Base-by-base conservation (phyloP, 306 rosid genomes). In the Aeschynomene evenia region DNA sequence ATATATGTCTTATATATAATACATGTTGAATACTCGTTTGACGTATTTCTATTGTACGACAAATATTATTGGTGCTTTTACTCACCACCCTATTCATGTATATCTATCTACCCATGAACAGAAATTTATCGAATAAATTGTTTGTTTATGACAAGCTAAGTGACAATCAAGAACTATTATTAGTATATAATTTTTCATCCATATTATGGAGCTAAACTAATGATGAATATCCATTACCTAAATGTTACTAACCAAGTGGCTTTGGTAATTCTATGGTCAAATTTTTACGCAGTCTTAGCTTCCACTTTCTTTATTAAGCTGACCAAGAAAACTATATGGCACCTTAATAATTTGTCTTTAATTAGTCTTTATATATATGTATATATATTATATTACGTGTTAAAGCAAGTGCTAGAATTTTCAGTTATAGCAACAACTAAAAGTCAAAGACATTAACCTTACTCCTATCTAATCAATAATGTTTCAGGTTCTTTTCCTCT, bases 321-420 rank as follows among this genome's bases (percentile, higher is more conserved):
- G 72, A 66, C 83, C 67, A 22, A 60, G 79, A 79, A 60, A 73
- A 62, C 40, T 45, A 79, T 64, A 24, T 79, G 14, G 57, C 67
- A 74, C 76, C 77, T 74, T 79, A 68, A 55, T 68, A 15, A 19
- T 62, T 67, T 62, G 55, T 62, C 72, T 68, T 74, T n/a, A n/a
- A n/a, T n/a, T n/a, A n/a, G n/a, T n/a, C n/a, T n/a, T n/a, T n/a
- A n/a, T n/a, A n/a, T n/a, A n/a, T n/a, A n/a, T n/a, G n/a, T n/a
- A n/a, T n/a, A n/a, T n/a, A n/a, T n/a, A n/a, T n/a, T n/a, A n/a
- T n/a, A n/a, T n/a, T 74, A 73, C 80, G 76, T 74, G 64, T 74
- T 70, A 36, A n/a, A n/a, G 36, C 33, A 52, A 79, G 63, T 68
- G 69, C 64, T 55, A 59, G 69, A 74, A 62, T 34, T 74, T 74